Conservation (phyloP, 306 rosid species). For the Medicago lupulina region DNA sequence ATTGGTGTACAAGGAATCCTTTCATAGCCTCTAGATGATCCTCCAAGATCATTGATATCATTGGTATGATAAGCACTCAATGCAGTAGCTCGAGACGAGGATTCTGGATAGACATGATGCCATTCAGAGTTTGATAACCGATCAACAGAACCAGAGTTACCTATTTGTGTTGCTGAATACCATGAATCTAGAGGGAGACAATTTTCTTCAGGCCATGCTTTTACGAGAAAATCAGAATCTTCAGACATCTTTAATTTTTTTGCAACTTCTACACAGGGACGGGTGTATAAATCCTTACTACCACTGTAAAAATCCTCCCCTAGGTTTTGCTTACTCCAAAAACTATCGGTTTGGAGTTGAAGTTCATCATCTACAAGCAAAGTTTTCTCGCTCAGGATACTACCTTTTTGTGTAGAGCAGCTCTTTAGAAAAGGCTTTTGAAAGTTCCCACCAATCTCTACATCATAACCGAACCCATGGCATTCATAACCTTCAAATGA, state of each 20-base stretch:
- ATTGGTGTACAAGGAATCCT: conserved; percentile 30
- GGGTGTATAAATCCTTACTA: conserved; percentile 39
- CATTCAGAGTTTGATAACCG: conserved; percentile 48
- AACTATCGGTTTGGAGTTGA: conserved; percentile 50
- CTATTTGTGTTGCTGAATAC: conserved; percentile 39
- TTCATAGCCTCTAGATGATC: conserved; percentile 49
- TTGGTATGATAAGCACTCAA: conserved; percentile 49
- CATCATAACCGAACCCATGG: conserved; percentile 44
- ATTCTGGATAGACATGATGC: conserved; percentile 38
- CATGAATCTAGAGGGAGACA: conserved; percentile 43
- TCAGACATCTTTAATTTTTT: conserved; percentile 43
- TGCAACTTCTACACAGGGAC: conserved; percentile 43
- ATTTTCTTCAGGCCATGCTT: conserved; percentile 48
- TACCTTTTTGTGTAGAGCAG: conserved; percentile 56
- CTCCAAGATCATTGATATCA: conserved; percentile 48
- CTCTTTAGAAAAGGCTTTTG: conserved; percentile 65
- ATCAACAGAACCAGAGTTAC: conserved; percentile 44
- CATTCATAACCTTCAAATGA: conserved; percentile 46
- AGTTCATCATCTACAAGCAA: conserved; percentile 49
- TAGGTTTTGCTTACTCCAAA: conserved; percentile 50
- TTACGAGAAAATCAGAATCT: conserved; percentile 49
- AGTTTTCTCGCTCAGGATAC: conserved; percentile 51
- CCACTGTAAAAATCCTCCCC: conserved; percentile 40
- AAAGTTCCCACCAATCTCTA: conserved; percentile 45
- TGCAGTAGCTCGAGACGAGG: conserved; percentile 45